Evolutionary conservation across 1,139 yeast species (phyloP).

Genomic region (Wickerhamiella infanticola): DNA sequence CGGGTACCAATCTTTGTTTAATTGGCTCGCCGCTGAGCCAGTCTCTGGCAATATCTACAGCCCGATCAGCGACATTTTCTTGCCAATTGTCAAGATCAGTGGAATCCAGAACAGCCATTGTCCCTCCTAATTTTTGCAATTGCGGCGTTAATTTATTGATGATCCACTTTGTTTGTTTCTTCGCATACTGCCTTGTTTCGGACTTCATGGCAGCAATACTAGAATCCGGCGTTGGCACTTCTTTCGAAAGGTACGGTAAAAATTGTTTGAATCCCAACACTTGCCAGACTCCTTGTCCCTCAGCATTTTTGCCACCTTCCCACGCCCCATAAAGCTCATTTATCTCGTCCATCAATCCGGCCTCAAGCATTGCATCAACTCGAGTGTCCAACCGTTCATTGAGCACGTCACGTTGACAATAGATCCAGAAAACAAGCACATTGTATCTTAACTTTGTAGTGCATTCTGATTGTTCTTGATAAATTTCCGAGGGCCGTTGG

Average conservation of each 20-base stretch:
- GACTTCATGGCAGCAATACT: slow-evolving; percentile 68
- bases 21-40: slow-evolving; percentile 23
- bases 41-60: slow-evolving; percentile 33
- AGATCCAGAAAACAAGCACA: slow-evolving; percentile 72
- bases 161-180: slow-evolving; percentile 88
- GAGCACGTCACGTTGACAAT: slow-evolving; percentile 46
- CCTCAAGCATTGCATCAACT: slow-evolving; percentile 66
- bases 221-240: slow-evolving; percentile 22
- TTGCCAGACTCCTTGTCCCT: slow-evolving; percentile 78
- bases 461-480: slow-evolving; percentile 38
- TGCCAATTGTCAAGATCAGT: slow-evolving; percentile 53
- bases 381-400: slow-evolving; percentile 54
- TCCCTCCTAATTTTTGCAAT: slow-evolving; percentile 40
- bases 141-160: slow-evolving; percentile 53
- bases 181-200: slow-evolving; percentile 76
- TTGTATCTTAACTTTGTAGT: slow-evolving; percentile 34
- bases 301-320: slow-evolving; percentile 21
- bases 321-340: slow-evolving; percentile 32
- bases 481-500: slow-evolving; percentile 52
- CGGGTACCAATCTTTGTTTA: slow-evolving; percentile 29
- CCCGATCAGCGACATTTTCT: slow-evolving; percentile 38
- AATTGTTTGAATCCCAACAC: slow-evolving; percentile 94
- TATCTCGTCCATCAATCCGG: slow-evolving; percentile 49
- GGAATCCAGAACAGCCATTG: slow-evolving; percentile 58
- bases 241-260: slow-evolving; percentile 49